Base-by-base conservation (phyloP, 2,329 filamentous ascomycete genomes). In the Venturia carpophila region DNA sequence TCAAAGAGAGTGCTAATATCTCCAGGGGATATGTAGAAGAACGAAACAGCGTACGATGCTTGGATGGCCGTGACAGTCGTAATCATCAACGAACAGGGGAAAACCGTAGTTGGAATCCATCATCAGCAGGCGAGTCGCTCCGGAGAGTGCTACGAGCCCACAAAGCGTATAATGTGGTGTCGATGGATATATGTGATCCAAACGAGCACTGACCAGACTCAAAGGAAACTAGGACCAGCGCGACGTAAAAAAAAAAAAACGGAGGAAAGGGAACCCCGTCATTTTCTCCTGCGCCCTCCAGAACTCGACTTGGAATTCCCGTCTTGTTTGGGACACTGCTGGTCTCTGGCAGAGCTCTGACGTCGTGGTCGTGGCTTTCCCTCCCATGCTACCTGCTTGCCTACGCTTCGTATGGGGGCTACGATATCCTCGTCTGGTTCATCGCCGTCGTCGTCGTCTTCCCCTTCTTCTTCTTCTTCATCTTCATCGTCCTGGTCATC, bases 101-200 rank as follows among this genome's bases (percentile, higher is more conserved):
- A 56, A 34, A 4, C 6, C 52, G 30, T 56, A 56, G 17, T 11
- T 37, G 52, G n/a, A 27, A 34, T 6, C 15, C 19, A n/a, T 37
- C 52, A 56, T 27, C 13, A n/a, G 52, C 13, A n/a, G 52, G 52
- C 52, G 52, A 56, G 52, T 34, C 52, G 52, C 52, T 56, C 52
- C 27, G 52, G 10, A 37, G 52, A 56, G 52, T 56, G 52, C 52
- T 37, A 37, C 52, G 30, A 56, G 52, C 52, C 52, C 17, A 49
- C 4, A 37, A 37, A 37, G 17, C 52, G 52, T 56, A 56, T 37
- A n/a, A 37, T 27, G 1, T n/a, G 30, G 27, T 56, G 52, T 19
- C 30, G 19, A 37, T 34, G 30, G 27, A 37, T 15, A 37, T 15
- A 56, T 37, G 13, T 19, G 5, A n/a, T 56, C 30, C 49, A 55